Percentiles rank a stretch among this genome's conserved stretches.
These are phyloP conservation scores for Volvox africanus DNA, from an alignment of 139 green algal genomes.

Conservation along the genomic window DNA sequence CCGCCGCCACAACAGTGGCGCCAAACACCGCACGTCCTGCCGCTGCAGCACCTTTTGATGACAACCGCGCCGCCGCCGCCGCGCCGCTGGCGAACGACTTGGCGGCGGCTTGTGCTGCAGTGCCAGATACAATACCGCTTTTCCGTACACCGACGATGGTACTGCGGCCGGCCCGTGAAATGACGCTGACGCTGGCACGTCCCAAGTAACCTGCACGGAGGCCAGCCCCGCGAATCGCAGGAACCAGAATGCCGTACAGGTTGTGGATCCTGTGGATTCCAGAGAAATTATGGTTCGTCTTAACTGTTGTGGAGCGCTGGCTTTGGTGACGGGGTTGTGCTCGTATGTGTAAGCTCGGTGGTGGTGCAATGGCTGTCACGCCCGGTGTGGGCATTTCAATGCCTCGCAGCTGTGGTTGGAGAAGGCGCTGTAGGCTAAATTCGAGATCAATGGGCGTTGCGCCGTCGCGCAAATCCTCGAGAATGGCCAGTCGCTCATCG, in stretches of 20 bases:
- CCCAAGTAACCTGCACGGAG: background rate
- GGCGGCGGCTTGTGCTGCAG: background rate
- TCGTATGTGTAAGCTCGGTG: background rate
- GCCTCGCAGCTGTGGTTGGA: background rate
- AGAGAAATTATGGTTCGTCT: background rate
- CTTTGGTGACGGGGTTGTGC: too few relatives aligned
- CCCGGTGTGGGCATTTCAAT: background rate
- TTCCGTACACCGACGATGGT: background rate
- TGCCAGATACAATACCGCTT: background rate
- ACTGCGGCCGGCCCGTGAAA: too few relatives aligned
- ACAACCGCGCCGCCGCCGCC: background rate
- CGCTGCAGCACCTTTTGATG: background rate
- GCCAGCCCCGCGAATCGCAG: background rate
- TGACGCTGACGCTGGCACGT: background rate
- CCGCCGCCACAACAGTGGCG: background rate
- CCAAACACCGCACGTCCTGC: background rate
- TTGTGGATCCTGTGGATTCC: background rate
- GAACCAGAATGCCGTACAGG: background rate
- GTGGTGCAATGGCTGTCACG: constrained; percentile 12
- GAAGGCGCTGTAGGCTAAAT: background rate
- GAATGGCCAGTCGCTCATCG: background rate
- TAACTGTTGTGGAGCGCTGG: too few relatives aligned
- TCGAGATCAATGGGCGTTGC: constrained; percentile 29
- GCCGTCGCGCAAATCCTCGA: constrained; percentile 8
- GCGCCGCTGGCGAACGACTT: background rate